Conservation (phyloP, 768 basidiomycete genomes). For the Phylloporus arenicola region DNA sequence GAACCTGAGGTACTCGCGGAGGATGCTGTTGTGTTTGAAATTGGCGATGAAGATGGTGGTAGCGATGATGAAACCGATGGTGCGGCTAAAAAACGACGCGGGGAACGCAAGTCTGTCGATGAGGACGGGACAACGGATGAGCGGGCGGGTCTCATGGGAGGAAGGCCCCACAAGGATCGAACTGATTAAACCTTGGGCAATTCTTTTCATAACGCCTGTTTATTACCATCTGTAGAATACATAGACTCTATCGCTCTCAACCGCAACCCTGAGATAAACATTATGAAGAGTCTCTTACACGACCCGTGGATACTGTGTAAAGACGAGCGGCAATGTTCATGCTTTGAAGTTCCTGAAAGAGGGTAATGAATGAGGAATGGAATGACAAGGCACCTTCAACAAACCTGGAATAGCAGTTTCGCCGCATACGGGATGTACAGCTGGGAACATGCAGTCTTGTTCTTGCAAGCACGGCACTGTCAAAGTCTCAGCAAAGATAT, state of each 20-base stretch:
- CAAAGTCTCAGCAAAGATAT: not conserved
- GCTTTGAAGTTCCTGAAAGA: slow-evolving; percentile 76
- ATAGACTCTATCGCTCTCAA: slow-evolving; percentile 13
- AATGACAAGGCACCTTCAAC: slow-evolving; percentile 12
- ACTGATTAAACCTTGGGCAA: slow-evolving; percentile 31
- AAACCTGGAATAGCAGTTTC: slow-evolving; percentile 90
- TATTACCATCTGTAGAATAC: slow-evolving; percentile 35
- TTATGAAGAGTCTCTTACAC: slow-evolving; percentile 57
- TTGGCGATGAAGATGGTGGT: slow-evolving; percentile 75
- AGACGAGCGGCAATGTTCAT: slow-evolving; percentile 92
- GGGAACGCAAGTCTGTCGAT: slow-evolving; percentile 37
- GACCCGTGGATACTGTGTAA: slow-evolving; percentile 82
- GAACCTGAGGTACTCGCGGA: slow-evolving; percentile 46
- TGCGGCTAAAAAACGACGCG: slow-evolving; percentile 45
- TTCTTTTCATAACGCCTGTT: slow-evolving; percentile 9
- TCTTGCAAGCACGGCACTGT: slow-evolving; percentile 90
- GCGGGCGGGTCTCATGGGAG: slow-evolving; percentile 59
- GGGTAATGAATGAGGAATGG: not conserved
- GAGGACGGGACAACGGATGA: slow-evolving; percentile 51
- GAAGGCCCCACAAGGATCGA: slow-evolving; percentile 31
- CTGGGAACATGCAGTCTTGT: slow-evolving; percentile 92
- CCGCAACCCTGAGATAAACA: not conserved
- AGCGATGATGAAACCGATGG: slow-evolving; percentile 59
- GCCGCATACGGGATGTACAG: slow-evolving; percentile 95
- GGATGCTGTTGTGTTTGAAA: slow-evolving; percentile 83